Conservation (phyloP, 352 stramenopile genomes). For the Phytophthora sansomeana region DNA sequence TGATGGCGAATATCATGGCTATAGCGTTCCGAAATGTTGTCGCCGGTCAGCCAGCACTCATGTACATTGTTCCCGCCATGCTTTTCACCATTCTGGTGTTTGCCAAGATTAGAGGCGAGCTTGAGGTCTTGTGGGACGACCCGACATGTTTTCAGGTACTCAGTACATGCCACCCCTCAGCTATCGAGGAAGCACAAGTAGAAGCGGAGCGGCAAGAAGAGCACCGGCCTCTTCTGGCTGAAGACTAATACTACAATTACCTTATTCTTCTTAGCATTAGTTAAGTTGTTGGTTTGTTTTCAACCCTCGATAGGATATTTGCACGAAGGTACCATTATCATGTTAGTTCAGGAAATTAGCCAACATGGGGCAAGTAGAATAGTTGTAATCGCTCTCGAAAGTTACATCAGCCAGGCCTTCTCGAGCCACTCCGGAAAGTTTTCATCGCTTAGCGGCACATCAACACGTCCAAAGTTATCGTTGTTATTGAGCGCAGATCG, state of each 20-base stretch:
- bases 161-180: conserved; percentile 10
- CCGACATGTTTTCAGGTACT: conserved; percentile 48
- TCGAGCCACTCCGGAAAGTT: not conserved
- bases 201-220: conserved; percentile 28
- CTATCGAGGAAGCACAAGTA: conserved; percentile 22
- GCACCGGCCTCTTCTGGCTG: conserved; percentile 26
- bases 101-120: conserved; percentile 56
- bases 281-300: no score
- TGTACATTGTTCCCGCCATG: conserved; percentile 95
- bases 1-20: conserved; percentile 93
- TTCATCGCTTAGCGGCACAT: not conserved
- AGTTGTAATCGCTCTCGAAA: no score
- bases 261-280: no score
- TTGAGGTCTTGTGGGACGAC: conserved; percentile 84
- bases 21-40: conserved; percentile 91
- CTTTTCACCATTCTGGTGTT: conserved; percentile 71
- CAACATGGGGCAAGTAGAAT: no score
- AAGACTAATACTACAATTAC: conserved; percentile 6
- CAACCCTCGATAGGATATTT: no score
- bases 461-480: not conserved
- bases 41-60: conserved; percentile 92
- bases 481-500: not conserved
- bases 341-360: no score
- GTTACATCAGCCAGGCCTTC: no score
- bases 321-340: no score